phyloP scores from a whole-genome alignment of 352 stramenopile species.

The Phytophthora podocarpi region DNA sequence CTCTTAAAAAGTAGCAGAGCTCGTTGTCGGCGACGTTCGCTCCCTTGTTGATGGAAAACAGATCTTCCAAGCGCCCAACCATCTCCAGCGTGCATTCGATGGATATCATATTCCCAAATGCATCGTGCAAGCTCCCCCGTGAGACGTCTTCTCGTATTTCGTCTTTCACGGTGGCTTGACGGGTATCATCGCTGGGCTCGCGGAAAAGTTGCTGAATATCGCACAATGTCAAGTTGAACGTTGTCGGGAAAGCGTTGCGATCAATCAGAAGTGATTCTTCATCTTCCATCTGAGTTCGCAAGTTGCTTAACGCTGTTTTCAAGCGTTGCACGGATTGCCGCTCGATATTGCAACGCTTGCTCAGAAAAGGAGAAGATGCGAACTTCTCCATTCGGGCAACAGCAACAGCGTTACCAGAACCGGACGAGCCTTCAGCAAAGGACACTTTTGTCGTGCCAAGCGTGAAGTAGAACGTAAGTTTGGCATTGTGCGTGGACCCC shows the following conservation, averaged over 20 bases:
- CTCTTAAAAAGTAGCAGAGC: slow-evolving; percentile 76
- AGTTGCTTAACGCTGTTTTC: slow-evolving; percentile 39
- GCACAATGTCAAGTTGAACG: slow-evolving; percentile 34
- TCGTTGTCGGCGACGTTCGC: slow-evolving; percentile 49
- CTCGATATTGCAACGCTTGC: slow-evolving; percentile 43
- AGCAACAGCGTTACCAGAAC: slow-evolving; percentile 25
- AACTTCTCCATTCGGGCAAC: slow-evolving; percentile 53
- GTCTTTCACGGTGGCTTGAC: neutral
- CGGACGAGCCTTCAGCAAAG: slow-evolving; percentile 19
- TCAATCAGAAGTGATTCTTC: slow-evolving; percentile 63
- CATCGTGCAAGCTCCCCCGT: slow-evolving; percentile 27
- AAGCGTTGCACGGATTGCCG: slow-evolving; percentile 36
- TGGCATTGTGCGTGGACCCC: neutral
- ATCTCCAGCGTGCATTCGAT: slow-evolving; percentile 53
- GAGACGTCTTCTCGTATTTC: neutral
- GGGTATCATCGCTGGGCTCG: neutral
- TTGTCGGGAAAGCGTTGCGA: slow-evolving; percentile 31
- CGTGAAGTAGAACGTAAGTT: slow-evolving; percentile 63
- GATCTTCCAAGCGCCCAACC: slow-evolving; percentile 49
- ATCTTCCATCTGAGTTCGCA: slow-evolving; percentile 71
- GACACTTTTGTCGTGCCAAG: slow-evolving; percentile 55
- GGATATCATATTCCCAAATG: slow-evolving; percentile 53
- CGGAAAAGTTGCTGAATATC: slow-evolving; percentile 53
- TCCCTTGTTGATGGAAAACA: slow-evolving; percentile 56
- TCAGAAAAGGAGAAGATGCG: slow-evolving; percentile 53